Percentiles rank a stretch among this genome's conserved stretches.
These are phyloP conservation scores for Aspergillus viridinutans DNA, from an alignment of 2,329 filamentous ascomycete genomes.

Conservation along the genomic window DNA sequence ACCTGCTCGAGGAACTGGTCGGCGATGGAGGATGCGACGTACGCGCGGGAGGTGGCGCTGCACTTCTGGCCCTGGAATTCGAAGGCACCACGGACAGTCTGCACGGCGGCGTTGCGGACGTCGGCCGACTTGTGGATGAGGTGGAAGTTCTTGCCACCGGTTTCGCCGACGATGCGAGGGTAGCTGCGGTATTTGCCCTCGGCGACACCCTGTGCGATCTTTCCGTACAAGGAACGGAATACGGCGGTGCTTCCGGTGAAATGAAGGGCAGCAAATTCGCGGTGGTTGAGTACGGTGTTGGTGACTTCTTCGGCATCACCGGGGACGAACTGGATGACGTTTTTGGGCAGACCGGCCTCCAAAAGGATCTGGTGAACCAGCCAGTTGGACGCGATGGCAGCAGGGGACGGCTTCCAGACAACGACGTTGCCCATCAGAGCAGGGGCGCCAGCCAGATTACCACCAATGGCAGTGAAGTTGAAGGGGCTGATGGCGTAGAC, in stretches of 20 bases:
- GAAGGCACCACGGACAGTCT: constrained; percentile 82
- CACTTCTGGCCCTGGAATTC: constrained; percentile 93
- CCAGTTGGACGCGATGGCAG: constrained; percentile 84
- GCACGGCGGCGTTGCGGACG: constrained; percentile 70
- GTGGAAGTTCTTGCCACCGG: constrained; percentile 92
- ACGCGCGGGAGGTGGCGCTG: constrained; percentile 75
- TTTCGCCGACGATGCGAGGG: constrained; percentile 85
- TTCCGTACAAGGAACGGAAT: constrained; percentile 82
- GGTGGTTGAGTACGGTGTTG: constrained; percentile 68
- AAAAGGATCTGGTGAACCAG: constrained; percentile 84
- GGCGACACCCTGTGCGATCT: constrained; percentile 76
- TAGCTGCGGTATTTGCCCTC: constrained; percentile 80
- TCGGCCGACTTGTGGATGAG: constrained; percentile 74
- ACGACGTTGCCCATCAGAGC: constrained; percentile 92
- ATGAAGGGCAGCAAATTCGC: constrained; percentile 83
- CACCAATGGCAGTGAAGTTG: constrained; percentile 95
- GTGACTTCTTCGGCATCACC: constrained; percentile 84
- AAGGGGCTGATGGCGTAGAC: constrained; percentile 93
- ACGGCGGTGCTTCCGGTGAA: constrained; percentile 92
- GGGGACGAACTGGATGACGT: constrained; percentile 91
- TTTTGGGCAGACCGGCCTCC: constrained; percentile 81
- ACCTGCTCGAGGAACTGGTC: constrained; percentile 65
- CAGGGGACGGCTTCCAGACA: constrained; percentile 93
- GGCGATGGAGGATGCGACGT: constrained; percentile 73
- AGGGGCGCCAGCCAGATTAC: constrained; percentile 77